These are phyloP conservation scores for Penicillium roqueforti DNA, from an alignment of 495 filamentous ascomycete genomes.

Conservation along the genomic window DNA sequence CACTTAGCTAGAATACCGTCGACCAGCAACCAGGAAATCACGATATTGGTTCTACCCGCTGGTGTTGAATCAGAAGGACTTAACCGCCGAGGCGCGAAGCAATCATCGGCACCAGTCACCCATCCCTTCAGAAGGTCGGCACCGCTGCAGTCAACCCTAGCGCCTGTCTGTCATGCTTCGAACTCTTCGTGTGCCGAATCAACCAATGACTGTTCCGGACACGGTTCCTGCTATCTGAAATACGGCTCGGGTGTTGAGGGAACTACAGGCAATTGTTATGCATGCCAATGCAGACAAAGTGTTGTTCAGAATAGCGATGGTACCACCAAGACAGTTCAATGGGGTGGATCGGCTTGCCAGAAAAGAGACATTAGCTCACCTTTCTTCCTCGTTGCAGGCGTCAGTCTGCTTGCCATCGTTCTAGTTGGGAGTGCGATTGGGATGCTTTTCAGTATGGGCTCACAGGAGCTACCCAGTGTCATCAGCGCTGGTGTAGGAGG, in stretches of 20 bases:
- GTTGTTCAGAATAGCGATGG: constrained; percentile 46
- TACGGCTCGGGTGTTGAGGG: constrained; percentile 37
- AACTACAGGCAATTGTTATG: constrained; percentile 58
- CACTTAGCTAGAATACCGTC: constrained; percentile 16
- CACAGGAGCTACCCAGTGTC: constrained; percentile 76
- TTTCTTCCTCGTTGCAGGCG: constrained; percentile 78
- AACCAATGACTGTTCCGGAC: constrained; percentile 72
- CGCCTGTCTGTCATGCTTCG: constrained; percentile 58
- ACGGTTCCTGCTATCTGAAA: constrained; percentile 65
- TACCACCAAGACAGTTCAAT: constrained; percentile 51
- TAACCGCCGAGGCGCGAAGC: not conserved
- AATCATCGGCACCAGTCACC: not conserved
- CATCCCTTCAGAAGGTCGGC: constrained; percentile 8
- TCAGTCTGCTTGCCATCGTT: constrained; percentile 60
- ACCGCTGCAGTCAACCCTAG: constrained; percentile 21
- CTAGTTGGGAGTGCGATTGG: constrained; percentile 63
- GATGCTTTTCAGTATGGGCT: constrained; percentile 72
- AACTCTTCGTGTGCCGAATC: constrained; percentile 54
- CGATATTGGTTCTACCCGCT: constrained; percentile 22
- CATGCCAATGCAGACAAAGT: constrained; percentile 63
- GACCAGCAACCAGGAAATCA: constrained; percentile 16
- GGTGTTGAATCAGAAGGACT: not conserved
- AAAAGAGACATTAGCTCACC: constrained; percentile 84
- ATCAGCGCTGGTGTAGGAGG: constrained; percentile 79
- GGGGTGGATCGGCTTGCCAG: constrained; percentile 84